Conservation (phyloP, 495 filamentous ascomycete genomes). For the Bombardia bombarda region DNA sequence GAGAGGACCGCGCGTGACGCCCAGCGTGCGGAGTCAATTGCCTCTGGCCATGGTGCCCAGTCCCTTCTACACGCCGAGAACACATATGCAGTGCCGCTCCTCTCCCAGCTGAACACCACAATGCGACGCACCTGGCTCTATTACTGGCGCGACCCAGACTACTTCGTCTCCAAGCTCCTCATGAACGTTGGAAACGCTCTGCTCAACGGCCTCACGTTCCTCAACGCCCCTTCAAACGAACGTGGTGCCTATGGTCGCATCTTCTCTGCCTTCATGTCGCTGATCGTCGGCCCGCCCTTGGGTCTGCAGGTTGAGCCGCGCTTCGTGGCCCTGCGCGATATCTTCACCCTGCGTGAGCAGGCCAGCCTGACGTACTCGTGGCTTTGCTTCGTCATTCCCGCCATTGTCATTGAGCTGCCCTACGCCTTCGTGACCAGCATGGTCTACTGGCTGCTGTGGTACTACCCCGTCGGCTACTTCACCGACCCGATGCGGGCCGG, state of each 20-base stretch:
- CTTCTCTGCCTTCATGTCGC: constrained; percentile 64
- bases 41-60: too few relatives aligned
- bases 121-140: not conserved
- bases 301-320: constrained; percentile 64
- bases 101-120: not conserved
- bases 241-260: constrained; percentile 57
- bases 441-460: constrained; percentile 54
- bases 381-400: constrained; percentile 61
- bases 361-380: constrained; percentile 65
- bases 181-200: constrained; percentile 24
- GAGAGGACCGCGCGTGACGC: too few relatives aligned
- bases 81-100: constrained; percentile 46
- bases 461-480: constrained; percentile 54
- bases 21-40: too few relatives aligned
- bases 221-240: constrained; percentile 46
- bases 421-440: constrained; percentile 55
- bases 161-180: constrained; percentile 58
- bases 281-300: constrained; percentile 38
- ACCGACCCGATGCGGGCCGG: constrained; percentile 29
- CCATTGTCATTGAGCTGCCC: constrained; percentile 63
- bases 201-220: constrained; percentile 75
- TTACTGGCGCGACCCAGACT: constrained; percentile 69
- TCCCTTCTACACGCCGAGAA: too few relatives aligned
- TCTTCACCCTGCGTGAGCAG: constrained; percentile 64
- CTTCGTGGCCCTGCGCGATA: constrained; percentile 54